phyloP scores from a whole-genome alignment of 2,329 filamentous ascomycete species.

The Cercospora zeina region DNA sequence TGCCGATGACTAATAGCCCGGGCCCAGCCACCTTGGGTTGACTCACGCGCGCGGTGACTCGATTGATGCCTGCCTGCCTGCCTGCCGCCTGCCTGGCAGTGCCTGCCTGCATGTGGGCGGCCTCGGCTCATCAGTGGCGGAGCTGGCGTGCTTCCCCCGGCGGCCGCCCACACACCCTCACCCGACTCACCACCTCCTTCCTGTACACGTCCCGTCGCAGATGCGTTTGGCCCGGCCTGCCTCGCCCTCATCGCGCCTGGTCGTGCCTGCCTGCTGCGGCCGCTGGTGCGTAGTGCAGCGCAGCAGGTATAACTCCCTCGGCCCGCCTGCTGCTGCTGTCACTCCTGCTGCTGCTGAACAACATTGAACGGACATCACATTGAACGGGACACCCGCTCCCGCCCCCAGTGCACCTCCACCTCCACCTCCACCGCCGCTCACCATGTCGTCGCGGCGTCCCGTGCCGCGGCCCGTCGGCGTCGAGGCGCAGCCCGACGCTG shows the following conservation, averaged over 20 bases:
- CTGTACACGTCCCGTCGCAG: background rate
- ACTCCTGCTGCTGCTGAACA: too few species aligned
- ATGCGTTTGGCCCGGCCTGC: background rate
- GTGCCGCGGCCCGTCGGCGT: conserved; percentile 31
- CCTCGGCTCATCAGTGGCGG: background rate
- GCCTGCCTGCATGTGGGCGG: background rate
- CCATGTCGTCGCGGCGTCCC: conserved; percentile 28
- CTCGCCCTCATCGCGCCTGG: background rate
- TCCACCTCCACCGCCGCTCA: background rate
- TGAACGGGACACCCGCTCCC: too few species aligned
- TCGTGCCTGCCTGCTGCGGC: background rate
- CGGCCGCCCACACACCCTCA: background rate
- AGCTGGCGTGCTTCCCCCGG: background rate
- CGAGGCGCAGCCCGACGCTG: conserved; percentile 32
- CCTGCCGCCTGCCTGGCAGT: too few species aligned
- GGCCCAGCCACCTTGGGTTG: too few species aligned
- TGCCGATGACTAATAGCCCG: too few species aligned
- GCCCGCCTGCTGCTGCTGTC: background rate
- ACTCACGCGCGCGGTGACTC: conserved; percentile 1
- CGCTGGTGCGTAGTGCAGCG: background rate
- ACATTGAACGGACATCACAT: too few species aligned
- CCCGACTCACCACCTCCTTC: too few species aligned
- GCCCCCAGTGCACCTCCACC: background rate
- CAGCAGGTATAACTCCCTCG: background rate
- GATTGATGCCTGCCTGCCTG: too few species aligned